Evolutionary conservation across 2,329 filamentous ascomycete genomes (phyloP).

Genomic region (Xylariales sp.): DNA sequence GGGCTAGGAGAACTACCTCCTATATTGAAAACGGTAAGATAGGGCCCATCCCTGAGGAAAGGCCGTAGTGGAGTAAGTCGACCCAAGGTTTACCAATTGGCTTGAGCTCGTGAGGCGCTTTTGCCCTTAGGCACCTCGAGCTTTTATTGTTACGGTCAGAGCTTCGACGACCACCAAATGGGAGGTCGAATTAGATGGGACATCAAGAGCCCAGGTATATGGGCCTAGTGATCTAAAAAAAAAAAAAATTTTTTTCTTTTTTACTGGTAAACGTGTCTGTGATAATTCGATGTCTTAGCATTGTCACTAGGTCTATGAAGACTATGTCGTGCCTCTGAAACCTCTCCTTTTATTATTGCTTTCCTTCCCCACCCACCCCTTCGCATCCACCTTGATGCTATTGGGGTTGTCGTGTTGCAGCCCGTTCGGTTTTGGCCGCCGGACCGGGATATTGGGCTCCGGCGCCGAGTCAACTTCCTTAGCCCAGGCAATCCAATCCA

Average conservation of each 20-base stretch:
- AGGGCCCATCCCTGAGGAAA: background rate
- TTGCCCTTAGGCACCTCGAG: background rate
- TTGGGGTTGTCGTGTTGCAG: slow-evolving; percentile 32
- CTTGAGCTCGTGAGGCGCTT: background rate
- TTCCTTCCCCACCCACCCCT: slow-evolving; percentile 23
- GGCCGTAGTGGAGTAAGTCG: background rate
- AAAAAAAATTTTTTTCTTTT: no score
- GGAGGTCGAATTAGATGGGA: no score
- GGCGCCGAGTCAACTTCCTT: slow-evolving; percentile 59
- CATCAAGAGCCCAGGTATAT: background rate
- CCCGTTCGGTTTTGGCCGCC: slow-evolving; percentile 27
- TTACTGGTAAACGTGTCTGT: background rate
- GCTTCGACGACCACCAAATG: background rate
- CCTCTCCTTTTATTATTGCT: slow-evolving; percentile 24
- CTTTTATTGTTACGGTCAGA: background rate
- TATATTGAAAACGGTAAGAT: background rate
- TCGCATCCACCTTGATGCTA: slow-evolving; percentile 24
- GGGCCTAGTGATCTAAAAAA: background rate
- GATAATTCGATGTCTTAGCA: background rate
- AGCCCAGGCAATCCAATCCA: slow-evolving; percentile 68
- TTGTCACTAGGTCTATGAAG: slow-evolving; percentile 6
- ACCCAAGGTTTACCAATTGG: background rate
- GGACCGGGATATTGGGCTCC: slow-evolving; percentile 31
- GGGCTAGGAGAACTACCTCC: no score
- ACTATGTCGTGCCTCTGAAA: slow-evolving; percentile 15